These are phyloP conservation scores for Aspergillus carbonarius DNA, from an alignment of 2,329 filamentous ascomycete species.

Conservation along the genomic window DNA sequence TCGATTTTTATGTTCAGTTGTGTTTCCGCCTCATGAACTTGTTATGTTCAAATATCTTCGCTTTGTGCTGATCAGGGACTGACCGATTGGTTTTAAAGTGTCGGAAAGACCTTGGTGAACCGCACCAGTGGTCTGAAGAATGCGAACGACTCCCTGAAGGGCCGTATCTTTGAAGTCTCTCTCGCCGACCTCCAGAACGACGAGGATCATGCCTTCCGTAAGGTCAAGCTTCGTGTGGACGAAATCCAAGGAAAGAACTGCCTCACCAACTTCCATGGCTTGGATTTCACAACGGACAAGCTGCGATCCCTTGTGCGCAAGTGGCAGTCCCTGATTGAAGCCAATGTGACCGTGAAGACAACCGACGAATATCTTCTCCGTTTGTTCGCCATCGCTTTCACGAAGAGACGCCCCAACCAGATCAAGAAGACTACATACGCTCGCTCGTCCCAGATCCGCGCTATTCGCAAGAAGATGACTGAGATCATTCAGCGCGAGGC, in stretches of 20 bases:
- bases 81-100: conserved; percentile 58
- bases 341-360: conserved; percentile 99
- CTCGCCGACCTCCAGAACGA: conserved; percentile 99
- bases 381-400: conserved; percentile 98
- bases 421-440: conserved; percentile 99
- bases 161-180: conserved; percentile 97
- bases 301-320: conserved; percentile 98
- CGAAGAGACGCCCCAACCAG: conserved; percentile 98
- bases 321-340: conserved; percentile 99
- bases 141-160: conserved; percentile 98
- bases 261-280: conserved; percentile 99
- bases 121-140: conserved; percentile 99
- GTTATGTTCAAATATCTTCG: not conserved
- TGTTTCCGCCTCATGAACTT: conserved; percentile 10
- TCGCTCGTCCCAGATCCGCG: conserved; percentile 91
- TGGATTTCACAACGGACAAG: conserved; percentile 99
- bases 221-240: conserved; percentile 97
- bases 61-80: not conserved
- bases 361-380: conserved; percentile 99
- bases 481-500: conserved; percentile 99
- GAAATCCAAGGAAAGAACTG: conserved; percentile 99
- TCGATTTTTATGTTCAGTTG: conserved; percentile 8
- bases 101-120: conserved; percentile 99
- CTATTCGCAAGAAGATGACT: conserved; percentile 99
- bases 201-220: conserved; percentile 99